Evolutionary conservation across 2,329 filamentous ascomycete genomes (phyloP).

Genomic region (Proliferodiscus dingleyae): DNA sequence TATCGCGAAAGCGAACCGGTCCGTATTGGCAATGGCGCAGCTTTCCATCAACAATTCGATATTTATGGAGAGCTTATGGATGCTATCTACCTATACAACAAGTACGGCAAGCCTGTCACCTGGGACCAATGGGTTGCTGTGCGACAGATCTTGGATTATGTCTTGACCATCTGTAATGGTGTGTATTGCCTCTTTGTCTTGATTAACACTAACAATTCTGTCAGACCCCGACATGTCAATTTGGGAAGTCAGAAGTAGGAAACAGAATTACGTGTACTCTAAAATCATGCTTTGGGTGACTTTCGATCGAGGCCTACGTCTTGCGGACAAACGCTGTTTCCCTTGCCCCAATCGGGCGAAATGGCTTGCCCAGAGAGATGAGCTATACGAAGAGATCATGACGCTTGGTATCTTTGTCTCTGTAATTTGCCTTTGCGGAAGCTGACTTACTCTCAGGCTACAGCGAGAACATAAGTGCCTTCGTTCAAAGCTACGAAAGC

Average conservation of each 20-base stretch:
- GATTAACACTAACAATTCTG: constrained; percentile 8
- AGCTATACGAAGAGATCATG: constrained; percentile 72
- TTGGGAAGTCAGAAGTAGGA: constrained; percentile 73
- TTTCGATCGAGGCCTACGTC: constrained; percentile 67
- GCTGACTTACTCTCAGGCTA: constrained; percentile 45
- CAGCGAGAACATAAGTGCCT: constrained; percentile 63
- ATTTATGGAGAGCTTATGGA: constrained; percentile 79
- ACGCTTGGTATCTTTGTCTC: constrained; percentile 45
- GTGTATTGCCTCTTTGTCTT: constrained; percentile 18
- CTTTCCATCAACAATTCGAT: constrained; percentile 71
- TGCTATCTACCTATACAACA: constrained; percentile 72
- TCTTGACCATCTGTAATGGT: constrained; percentile 60
- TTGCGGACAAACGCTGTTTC: constrained; percentile 70
- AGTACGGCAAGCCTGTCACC: constrained; percentile 69
- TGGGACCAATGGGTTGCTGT: constrained; percentile 74
- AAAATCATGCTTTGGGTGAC: constrained; percentile 82
- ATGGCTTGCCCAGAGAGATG: constrained; percentile 64
- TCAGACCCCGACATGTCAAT: constrained; percentile 72
- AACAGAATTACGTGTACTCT: constrained; percentile 76
- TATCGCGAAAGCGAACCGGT: constrained; percentile 68
- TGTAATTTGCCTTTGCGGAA: not conserved
- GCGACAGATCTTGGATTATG: constrained; percentile 66
- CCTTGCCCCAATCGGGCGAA: constrained; percentile 64
- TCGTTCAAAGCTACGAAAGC: constrained; percentile 73
- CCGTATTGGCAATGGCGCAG: constrained; percentile 71